Percentiles rank a stretch among this genome's conserved stretches.
Conservation (phyloP, 2,329 filamentous ascomycete species). For the Exophiala dermatitidis region DNA sequence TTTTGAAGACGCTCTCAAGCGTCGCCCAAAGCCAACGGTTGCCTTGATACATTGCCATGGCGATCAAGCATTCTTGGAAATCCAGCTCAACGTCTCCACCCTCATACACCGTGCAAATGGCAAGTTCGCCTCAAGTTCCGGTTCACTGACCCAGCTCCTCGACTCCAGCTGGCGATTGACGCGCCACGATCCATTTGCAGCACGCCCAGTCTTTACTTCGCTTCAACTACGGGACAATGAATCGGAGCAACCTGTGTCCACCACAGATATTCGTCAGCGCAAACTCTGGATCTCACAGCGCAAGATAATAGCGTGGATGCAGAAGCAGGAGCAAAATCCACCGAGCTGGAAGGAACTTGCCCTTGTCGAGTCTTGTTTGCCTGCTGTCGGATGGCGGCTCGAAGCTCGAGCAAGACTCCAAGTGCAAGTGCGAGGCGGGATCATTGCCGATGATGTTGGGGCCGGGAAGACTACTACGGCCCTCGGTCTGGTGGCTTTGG, state of each 20-base stretch:
- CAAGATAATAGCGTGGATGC: constrained; percentile 55
- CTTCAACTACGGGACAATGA: constrained; percentile 7
- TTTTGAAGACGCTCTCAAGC: constrained; percentile 48
- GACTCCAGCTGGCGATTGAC: constrained; percentile 10
- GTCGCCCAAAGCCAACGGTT: constrained; percentile 39
- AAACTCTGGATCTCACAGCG: constrained; percentile 48
- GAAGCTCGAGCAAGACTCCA: constrained; percentile 42
- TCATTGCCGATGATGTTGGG: constrained; percentile 58
- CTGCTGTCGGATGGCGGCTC: constrained; percentile 49
- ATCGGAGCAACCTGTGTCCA: background rate
- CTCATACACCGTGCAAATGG: constrained; percentile 40
- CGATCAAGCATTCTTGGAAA: constrained; percentile 11
- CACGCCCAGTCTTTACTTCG: constrained; percentile 5
- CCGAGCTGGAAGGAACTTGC: constrained; percentile 47
- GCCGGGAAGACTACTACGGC: constrained; percentile 61
- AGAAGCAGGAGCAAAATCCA: constrained; percentile 43
- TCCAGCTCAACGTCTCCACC: constrained; percentile 38
- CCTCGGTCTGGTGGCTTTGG: constrained; percentile 48
- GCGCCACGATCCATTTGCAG: constrained; percentile 23
- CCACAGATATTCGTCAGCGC: background rate
- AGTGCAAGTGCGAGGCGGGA: constrained; percentile 47
- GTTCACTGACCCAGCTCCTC: constrained; percentile 11
- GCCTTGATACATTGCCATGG: constrained; percentile 28
- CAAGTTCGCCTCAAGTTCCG: constrained; percentile 27
- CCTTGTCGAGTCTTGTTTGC: constrained; percentile 49